Conservation (phyloP, 345 rosid genomes). For the Hypericum perforatum region DNA sequence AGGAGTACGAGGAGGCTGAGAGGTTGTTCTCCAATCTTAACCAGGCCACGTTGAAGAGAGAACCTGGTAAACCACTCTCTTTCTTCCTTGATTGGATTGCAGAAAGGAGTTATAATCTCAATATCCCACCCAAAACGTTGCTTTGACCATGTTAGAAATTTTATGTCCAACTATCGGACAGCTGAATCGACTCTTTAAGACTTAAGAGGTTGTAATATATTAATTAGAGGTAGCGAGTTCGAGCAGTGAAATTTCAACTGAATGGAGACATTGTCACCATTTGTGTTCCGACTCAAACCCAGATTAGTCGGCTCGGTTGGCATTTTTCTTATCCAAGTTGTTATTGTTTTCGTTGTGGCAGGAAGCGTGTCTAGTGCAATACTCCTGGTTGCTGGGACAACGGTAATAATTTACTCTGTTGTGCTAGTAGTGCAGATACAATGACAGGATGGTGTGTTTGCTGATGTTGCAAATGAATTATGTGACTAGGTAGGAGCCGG, state of each 20-base stretch:
- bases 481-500: constrained; percentile 74
- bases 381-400: constrained; percentile 82
- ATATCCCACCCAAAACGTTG: too few relatives aligned
- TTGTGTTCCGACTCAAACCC: too few relatives aligned
- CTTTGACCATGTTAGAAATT: too few relatives aligned
- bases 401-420: constrained; percentile 27
- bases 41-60: constrained; percentile 59
- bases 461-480: constrained; percentile 5
- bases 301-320: not conserved
- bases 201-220: too few relatives aligned
- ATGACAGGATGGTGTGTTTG: not conserved
- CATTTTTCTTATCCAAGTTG: constrained; percentile 3
- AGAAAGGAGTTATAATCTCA: too few relatives aligned
- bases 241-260: too few relatives aligned
- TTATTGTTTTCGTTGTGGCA: constrained; percentile 15
- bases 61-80: constrained; percentile 49
- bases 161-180: too few relatives aligned
- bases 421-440: not conserved
- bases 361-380: constrained; percentile 78
- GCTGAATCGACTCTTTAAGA: too few relatives aligned
- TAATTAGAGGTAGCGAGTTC: too few relatives aligned
- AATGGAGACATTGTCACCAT: too few relatives aligned
- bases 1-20: constrained; percentile 39
- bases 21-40: constrained; percentile 87
- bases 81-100: not conserved